Evolutionary conservation across 169 alveolate species (phyloP).

Genomic region (Amoebophrya sp.): DNA sequence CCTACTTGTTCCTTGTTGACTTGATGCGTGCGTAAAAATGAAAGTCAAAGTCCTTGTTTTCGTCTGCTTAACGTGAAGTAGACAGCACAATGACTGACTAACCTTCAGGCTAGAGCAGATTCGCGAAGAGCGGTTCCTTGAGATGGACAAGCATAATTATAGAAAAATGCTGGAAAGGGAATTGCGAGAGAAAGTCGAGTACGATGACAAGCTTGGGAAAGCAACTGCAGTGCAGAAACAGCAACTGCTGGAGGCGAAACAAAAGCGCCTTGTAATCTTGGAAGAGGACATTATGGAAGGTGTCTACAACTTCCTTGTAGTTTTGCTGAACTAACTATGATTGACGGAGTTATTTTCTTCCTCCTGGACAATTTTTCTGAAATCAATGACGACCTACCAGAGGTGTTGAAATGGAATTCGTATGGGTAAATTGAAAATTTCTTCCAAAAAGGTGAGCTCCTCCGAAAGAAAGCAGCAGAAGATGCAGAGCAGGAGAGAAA

Average conservation of each 20-base stretch:
- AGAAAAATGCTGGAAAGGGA: conserved; percentile 33
- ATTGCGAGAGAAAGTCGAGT: conserved; percentile 26
- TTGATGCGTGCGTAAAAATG: too few relatives aligned
- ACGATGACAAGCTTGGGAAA: conserved; percentile 28
- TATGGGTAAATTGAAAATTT: not conserved
- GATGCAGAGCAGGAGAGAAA: conserved; percentile 34
- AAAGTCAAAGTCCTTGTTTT: too few relatives aligned
- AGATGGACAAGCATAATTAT: conserved; percentile 30
- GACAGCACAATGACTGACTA: not conserved
- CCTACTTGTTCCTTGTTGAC: too few relatives aligned
- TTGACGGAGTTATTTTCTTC: not conserved
- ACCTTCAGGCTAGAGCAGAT: conserved; percentile 23
- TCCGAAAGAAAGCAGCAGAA: conserved; percentile 34
- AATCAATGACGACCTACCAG: too few relatives aligned
- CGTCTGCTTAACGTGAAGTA: too few relatives aligned
- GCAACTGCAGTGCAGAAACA: not conserved
- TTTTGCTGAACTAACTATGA: not conserved
- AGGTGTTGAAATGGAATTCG: too few relatives aligned
- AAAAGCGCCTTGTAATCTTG: not conserved
- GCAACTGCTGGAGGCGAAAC: not conserved
- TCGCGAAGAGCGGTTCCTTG: conserved; percentile 32
- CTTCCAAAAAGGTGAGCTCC: conserved; percentile 28
- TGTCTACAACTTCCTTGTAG: too few relatives aligned
- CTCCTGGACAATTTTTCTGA: not conserved
- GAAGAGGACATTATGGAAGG: not conserved